Evolutionary conservation across 2,329 filamentous ascomycete species (phyloP).

Genomic region (Xenosphaeropsis pyriputrescens): DNA sequence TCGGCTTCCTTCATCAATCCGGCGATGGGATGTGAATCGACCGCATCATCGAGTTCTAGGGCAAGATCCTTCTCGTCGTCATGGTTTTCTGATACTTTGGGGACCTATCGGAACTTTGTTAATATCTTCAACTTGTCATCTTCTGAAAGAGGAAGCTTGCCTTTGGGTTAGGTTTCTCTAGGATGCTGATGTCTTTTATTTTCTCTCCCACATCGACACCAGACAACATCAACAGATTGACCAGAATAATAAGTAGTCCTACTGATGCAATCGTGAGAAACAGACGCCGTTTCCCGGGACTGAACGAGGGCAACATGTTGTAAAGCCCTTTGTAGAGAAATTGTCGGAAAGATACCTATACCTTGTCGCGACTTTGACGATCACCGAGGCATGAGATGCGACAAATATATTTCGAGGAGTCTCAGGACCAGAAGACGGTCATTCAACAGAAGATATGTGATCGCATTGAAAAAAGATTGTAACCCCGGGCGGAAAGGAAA

Average conservation of each 20-base stretch:
- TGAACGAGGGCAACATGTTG: constrained; percentile 3
- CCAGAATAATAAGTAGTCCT: constrained; percentile 10
- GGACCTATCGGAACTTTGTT: background rate
- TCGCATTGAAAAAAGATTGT: too few relatives aligned
- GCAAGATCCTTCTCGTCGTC: too few relatives aligned
- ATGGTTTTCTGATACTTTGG: background rate
- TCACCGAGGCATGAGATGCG: too few relatives aligned
- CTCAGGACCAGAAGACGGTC: too few relatives aligned
- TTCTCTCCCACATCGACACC: constrained; percentile 11
- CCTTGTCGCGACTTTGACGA: too few relatives aligned
- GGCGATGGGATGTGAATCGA: constrained; percentile 17
- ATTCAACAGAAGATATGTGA: too few relatives aligned
- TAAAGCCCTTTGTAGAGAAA: too few relatives aligned
- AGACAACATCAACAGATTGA: constrained; percentile 13
- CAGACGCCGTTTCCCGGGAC: constrained; percentile 11
- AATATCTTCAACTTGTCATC: background rate
- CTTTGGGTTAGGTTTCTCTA: constrained; percentile 4
- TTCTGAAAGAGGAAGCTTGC: background rate
- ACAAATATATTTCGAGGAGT: too few relatives aligned
- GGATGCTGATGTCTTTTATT: constrained; percentile 11
- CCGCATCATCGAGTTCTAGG: constrained; percentile 3
- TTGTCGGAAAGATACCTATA: too few relatives aligned
- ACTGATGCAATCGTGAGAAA: constrained; percentile 9
- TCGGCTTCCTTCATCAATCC: constrained; percentile 18
- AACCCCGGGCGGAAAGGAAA: too few relatives aligned